Conservation (phyloP, 176 grass and related monocot genomes). For the Aechmea fasciata region DNA sequence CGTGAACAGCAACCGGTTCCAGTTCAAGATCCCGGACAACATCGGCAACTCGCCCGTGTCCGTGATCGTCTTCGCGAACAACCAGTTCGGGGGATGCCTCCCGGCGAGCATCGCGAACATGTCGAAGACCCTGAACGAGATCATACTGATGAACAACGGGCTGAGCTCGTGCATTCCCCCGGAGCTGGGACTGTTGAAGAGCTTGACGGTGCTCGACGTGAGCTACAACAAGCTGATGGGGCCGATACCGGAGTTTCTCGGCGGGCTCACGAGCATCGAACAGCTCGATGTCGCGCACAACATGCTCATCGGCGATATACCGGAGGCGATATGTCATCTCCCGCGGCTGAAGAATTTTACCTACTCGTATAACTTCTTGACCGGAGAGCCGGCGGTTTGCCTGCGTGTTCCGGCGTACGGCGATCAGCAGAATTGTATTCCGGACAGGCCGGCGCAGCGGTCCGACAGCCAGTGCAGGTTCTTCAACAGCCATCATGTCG, state of each 20-base stretch:
- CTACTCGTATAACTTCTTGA: slow-evolving; percentile 73
- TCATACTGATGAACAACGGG: slow-evolving; percentile 65
- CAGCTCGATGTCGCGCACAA: slow-evolving; percentile 73
- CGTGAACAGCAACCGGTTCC: slow-evolving; percentile 69
- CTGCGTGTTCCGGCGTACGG: slow-evolving; percentile 24
- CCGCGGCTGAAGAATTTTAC: slow-evolving; percentile 68
- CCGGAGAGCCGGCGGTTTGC: slow-evolving; percentile 50
- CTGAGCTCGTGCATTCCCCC: slow-evolving; percentile 59
- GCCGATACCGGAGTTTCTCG: slow-evolving; percentile 44
- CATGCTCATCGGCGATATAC: slow-evolving; percentile 49
- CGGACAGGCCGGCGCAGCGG: slow-evolving; percentile 42
- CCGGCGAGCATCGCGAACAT: slow-evolving; percentile 69
- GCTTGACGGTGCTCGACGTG: slow-evolving; percentile 66
- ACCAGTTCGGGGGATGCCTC: slow-evolving; percentile 64
- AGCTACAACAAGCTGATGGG: slow-evolving; percentile 68
- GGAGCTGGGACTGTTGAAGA: slow-evolving; percentile 42
- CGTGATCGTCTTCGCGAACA: slow-evolving; percentile 74
- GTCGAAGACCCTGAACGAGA: slow-evolving; percentile 63
- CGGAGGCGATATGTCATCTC: slow-evolving; percentile 49
- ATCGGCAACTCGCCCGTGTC: slow-evolving; percentile 73
- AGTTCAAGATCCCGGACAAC: slow-evolving; percentile 71
- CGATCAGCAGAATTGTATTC: slow-evolving; percentile 60
- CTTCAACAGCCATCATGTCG: slow-evolving; percentile 38
- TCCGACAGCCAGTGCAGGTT: slow-evolving; percentile 45
- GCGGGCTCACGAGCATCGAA: slow-evolving; percentile 29